These are phyloP conservation scores for Epichloe aotearoae DNA, from an alignment of 2,329 filamentous ascomycete species.

Conservation along the genomic window DNA sequence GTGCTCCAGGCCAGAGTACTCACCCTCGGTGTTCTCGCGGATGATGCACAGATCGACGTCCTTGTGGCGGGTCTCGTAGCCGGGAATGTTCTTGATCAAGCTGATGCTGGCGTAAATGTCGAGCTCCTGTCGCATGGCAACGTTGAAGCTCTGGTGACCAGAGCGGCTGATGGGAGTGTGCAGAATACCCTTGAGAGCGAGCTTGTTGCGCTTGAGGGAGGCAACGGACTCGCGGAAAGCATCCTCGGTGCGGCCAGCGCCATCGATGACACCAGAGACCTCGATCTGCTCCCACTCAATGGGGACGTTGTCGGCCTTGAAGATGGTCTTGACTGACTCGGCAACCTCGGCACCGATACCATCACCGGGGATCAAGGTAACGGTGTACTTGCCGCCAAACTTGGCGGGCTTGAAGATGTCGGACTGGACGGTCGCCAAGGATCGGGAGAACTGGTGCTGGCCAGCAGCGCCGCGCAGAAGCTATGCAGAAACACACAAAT, in stretches of 20 bases:
- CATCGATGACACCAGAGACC: slow-evolving; percentile 76
- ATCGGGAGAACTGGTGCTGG: slow-evolving; percentile 33
- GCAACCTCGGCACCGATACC: slow-evolving; percentile 97
- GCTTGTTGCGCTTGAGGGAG: slow-evolving; percentile 95
- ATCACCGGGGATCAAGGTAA: slow-evolving; percentile 95
- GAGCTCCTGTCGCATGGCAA: slow-evolving; percentile 95
- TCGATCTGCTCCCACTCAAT: slow-evolving; percentile 98
- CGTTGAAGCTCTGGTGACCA: slow-evolving; percentile 98
- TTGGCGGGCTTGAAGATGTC: slow-evolving; percentile 99
- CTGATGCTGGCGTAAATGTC: slow-evolving; percentile 98
- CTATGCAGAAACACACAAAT: slow-evolving; percentile 17
- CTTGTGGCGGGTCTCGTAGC: slow-evolving; percentile 94
- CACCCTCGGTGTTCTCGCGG: slow-evolving; percentile 99
- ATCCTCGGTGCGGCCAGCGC: slow-evolving; percentile 73
- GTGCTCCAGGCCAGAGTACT: slow-evolving; percentile 98
- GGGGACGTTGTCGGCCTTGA: slow-evolving; percentile 98
- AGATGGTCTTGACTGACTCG: slow-evolving; percentile 96
- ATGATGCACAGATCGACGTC: slow-evolving; percentile 98
- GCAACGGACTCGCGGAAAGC: slow-evolving; percentile 92
- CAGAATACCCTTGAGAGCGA: slow-evolving; percentile 96
- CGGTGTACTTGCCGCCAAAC: slow-evolving; percentile 98
- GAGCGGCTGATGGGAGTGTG: slow-evolving; percentile 95
- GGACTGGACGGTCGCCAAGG: slow-evolving; percentile 71
- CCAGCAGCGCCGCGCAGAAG: slow-evolving; percentile 38
- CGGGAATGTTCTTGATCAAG: slow-evolving; percentile 98